A percentile compares a stretch with the other conserved stretches of the same genome.
Evolutionary conservation across 768 basidiomycete genomes (phyloP).

Genomic region (Leccinum sublutescens): DNA sequence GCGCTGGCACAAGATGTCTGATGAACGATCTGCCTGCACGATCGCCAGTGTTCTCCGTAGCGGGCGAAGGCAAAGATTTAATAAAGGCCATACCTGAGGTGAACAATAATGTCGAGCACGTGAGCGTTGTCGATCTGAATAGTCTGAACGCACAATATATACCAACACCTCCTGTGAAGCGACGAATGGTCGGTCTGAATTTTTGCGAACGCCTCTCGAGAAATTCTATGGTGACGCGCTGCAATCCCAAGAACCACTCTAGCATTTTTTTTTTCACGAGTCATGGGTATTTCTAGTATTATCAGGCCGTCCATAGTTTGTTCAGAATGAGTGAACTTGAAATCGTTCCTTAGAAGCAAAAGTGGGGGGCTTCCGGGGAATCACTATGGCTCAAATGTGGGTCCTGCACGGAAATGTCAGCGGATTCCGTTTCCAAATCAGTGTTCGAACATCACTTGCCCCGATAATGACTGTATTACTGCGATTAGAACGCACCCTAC

Average conservation of each 20-base stretch:
- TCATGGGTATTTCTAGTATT: not conserved
- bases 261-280: no score
- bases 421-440: not conserved
- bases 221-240: not conserved
- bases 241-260: not conserved
- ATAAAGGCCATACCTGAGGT: not conserved
- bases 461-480: not conserved
- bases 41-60: not conserved
- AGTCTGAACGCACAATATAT: not conserved
- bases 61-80: not conserved
- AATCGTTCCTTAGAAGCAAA: not conserved
- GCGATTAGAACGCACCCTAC: not conserved
- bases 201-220: not conserved
- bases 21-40: not conserved
- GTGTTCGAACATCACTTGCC: not conserved
- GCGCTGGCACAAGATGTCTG: not conserved
- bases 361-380: not conserved
- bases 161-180: not conserved
- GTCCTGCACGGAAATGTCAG: not conserved
- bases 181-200: not conserved
- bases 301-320: not conserved
- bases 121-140: not conserved
- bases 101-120: not conserved
- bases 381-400: not conserved
- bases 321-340: not conserved